Evolutionary conservation across 371 early-diverging fungal species (phyloP), one percentile per base, ranked within the genome.

Genomic region (Smittium mucronatum): DNA sequence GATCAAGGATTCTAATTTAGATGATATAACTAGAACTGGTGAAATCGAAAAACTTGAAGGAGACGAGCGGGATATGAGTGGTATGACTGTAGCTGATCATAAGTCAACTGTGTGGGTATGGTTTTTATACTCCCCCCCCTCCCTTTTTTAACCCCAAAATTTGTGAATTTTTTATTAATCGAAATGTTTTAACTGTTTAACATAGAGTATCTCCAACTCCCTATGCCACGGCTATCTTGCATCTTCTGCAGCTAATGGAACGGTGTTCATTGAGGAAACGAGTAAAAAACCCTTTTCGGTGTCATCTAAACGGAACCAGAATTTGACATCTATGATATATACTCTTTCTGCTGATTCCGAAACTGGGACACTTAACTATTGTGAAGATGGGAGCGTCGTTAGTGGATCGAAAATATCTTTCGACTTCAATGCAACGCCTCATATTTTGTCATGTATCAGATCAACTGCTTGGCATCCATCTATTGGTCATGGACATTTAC

Each of bases 381-480:
- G 32, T 15, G 32, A 64, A 11, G 31, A 64, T 5, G 21, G 32
- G 36, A 36, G 25, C 26, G 21, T 15, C 2, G 2, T 2, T 5
- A 16, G 31, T 21, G 30, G 36, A 21, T 2, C 30, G 2, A 26
- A 21, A 15, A 34, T 2, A 25, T 8, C 32, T 15, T 26, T 2
- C 2, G 35, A 64, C 32, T 11, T 26, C 32, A 31, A 64, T 30
- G 30, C 5, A 21, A 15, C 30, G 15, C 30, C 30, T 31, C 64
- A 5, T 16, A 15, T 25, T 2, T 26, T 15, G 25, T 5, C 30
- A 2, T 21, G 25, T 36, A 64, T 64, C 15, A 8, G 26, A 2
- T 26, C 35, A 33, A 31, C 64, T 2, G 64, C 64, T 26, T 64
- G 64, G 64, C 64, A 64, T 26, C 64, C 64, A 15, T 5, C 64